These are phyloP conservation scores for Blastobotrys parvus DNA, from an alignment of 805 yeast species.

Conservation along the genomic window DNA sequence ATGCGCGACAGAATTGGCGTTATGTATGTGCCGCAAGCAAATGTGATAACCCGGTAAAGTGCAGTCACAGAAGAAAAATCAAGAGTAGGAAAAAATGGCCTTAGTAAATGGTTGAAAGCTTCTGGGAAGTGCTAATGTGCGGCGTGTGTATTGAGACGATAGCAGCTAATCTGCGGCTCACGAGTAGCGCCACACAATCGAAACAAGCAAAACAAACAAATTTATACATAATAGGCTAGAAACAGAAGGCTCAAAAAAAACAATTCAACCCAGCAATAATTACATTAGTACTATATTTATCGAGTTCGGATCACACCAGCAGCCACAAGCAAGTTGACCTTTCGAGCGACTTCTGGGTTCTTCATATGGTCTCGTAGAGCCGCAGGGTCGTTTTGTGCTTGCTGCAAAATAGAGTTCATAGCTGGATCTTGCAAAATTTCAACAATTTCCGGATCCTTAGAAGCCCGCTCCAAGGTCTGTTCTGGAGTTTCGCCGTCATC, in stretches of 20 bases:
- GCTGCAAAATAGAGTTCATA: conserved; percentile 89
- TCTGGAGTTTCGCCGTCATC: conserved; percentile 87
- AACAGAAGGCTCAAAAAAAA: background rate
- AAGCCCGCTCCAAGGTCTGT: conserved; percentile 83
- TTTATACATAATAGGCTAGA: background rate
- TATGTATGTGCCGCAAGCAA: no score
- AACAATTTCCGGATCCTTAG: conserved; percentile 90
- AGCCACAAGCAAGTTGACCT: conserved; percentile 82
- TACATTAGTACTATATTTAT: conserved; percentile 21
- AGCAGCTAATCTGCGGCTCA: no score
- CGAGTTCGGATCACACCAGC: conserved; percentile 96
- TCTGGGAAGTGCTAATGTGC: no score
- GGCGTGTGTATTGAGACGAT: no score
- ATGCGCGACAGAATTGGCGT: no score
- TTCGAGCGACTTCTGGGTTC: conserved; percentile 85
- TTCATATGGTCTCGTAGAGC: conserved; percentile 97
- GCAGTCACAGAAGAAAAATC: no score
- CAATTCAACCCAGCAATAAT: no score
- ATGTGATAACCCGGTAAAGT: no score
- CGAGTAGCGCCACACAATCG: background rate
- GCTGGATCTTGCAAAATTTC: conserved; percentile 87
- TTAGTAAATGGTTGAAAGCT: no score
- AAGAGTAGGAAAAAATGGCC: no score
- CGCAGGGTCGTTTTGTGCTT: conserved; percentile 92
- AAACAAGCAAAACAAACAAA: background rate